Percentiles rank a stretch among this genome's conserved stretches.
Evolutionary conservation across 176 grass and related monocot genomes (phyloP).

Genomic region (Cocos nucifera): DNA sequence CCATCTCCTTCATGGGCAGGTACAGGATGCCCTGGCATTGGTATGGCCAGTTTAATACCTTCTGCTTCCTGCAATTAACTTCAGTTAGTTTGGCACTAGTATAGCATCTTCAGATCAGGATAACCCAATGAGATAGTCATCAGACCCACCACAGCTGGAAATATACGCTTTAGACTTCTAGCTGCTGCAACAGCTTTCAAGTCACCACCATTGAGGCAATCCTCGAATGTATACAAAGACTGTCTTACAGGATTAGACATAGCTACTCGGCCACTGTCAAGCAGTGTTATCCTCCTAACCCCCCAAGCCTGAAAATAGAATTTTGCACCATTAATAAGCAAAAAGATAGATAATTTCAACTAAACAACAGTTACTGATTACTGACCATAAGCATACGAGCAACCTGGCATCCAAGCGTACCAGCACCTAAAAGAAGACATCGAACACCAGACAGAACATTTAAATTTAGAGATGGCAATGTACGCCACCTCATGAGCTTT

Average conservation of each 20-base stretch:
- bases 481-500: conserved; percentile 98
- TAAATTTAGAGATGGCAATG: conserved; percentile 67
- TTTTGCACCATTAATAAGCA: conserved; percentile 12
- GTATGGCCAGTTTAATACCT: conserved; percentile 71
- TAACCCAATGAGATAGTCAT: too few relatives aligned
- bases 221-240: conserved; percentile 74
- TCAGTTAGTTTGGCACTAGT: conserved; percentile 1
- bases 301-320: conserved; percentile 73
- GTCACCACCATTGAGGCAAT: conserved; percentile 58
- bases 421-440: conserved; percentile 78
- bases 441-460: conserved; percentile 33
- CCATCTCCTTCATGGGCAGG: conserved; percentile 45
- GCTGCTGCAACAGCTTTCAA: conserved; percentile 67
- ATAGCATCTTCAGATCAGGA: not conserved
- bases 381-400: conserved; percentile 81
- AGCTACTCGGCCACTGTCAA: conserved; percentile 53
- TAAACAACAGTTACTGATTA: conserved; percentile 10
- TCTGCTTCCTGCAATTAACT: conserved; percentile 55
- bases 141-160: conserved; percentile 58
- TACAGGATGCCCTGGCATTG: conserved; percentile 92
- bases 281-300: conserved; percentile 66
- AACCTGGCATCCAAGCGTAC: conserved; percentile 89
- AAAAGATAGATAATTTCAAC: conserved; percentile 4
- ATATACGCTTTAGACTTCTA: conserved; percentile 65
- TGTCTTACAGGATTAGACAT: conserved; percentile 73